Conservation (phyloP, 495 filamentous ascomycete species). For the Letharia columbiana region DNA sequence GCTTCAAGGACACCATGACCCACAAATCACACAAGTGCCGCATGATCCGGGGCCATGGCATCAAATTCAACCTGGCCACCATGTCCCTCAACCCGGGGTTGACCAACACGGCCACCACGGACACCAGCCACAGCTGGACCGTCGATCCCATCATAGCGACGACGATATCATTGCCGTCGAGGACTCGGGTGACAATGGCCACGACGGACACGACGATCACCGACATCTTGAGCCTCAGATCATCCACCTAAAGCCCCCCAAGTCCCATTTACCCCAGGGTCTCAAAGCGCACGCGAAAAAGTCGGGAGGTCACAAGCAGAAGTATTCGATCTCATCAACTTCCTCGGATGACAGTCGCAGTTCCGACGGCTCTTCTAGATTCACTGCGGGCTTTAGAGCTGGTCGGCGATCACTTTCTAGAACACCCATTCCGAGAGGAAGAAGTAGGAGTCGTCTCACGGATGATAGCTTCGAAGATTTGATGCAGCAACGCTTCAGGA, state of each 20-base stretch:
- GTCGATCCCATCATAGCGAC: background rate
- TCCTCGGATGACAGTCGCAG: conserved; percentile 8
- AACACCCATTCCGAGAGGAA: background rate
- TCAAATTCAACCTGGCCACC: background rate
- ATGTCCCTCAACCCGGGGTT: background rate
- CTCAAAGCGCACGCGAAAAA: background rate
- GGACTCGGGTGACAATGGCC: conserved; percentile 5
- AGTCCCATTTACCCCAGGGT: background rate
- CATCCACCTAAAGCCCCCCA: background rate
- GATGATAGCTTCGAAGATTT: conserved; percentile 19
- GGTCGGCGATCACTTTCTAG: conserved; percentile 2
- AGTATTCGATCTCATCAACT: background rate
- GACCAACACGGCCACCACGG: conserved; percentile 8
- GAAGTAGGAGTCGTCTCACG: conserved; percentile 10
- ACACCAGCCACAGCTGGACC: background rate
- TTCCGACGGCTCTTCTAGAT: background rate
- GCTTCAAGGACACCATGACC: conserved; percentile 1
- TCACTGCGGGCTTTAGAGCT: background rate
- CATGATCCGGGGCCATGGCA: background rate
- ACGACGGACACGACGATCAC: conserved; percentile 8
- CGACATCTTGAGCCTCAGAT: background rate
- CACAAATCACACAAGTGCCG: background rate
- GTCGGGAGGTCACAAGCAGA: background rate
- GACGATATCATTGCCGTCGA: background rate
- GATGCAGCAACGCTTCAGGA: conserved; percentile 1